Evolutionary conservation across 2,329 filamentous ascomycete genomes (phyloP), one percentile per base, ranked within the genome.

Genomic region (Chrysosporium keratinophilum): DNA sequence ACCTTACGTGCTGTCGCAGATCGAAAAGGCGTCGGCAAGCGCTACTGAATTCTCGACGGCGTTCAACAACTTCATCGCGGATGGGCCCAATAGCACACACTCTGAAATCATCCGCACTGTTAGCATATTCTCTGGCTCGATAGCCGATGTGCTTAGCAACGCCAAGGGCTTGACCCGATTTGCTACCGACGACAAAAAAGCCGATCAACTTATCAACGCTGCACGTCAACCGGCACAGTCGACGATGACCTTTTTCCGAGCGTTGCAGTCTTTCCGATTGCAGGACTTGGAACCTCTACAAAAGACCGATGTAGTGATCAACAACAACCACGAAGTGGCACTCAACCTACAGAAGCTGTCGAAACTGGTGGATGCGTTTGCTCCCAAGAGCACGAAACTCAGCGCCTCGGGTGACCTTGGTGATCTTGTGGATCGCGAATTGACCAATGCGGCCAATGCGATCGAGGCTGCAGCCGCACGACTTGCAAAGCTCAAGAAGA

Each of bases 61-160:
- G 0, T 98, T 97, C 78, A 98, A 96, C 75, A 95, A 95, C 71
- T 97, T 94, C 69, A 94, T 98, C 63, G 93, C 91, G 6, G 93
- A 98, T 66, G 93, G 93, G 0, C 90, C 91, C 4, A 95, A 90
- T 69, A 88, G 87, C 66, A 84, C 83, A 9, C 88, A 96, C 64
- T 81, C 86, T 1, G 90, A 95, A 56, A 85, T 98, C 57, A 97
- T 97, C 70, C 89, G 89, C 67, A 88, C 88, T 0, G 87, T 95
- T 62, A 93, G 88, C 64, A 81, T 89, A 50, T 96, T 97, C 70
- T 79, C 93, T 1, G 88, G 90, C 17, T 87, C 93, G 2, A 83
- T 96, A 58, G 87, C 91, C 1, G 93, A 98, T 70, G 90, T 97
- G 2, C 84, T 95, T 63, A 89, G 85, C 72, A 98, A 97, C 73